Percentiles rank a stretch among this genome's conserved stretches.
Conservation (phyloP, 352 stramenopile species). For the Phytophthora agathidicida region DNA sequence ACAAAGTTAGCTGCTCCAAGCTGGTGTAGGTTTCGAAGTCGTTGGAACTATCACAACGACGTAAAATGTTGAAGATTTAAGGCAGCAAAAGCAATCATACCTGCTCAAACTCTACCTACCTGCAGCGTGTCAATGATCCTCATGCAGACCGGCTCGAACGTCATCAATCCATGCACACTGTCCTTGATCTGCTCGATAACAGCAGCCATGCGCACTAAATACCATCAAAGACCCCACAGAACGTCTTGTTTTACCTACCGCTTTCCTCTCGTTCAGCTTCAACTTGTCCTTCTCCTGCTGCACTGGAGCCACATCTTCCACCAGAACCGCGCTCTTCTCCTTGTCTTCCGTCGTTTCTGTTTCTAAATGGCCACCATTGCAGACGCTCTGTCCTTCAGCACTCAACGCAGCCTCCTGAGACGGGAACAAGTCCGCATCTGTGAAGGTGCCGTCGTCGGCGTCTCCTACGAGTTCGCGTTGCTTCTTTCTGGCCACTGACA, state of each 20-base stretch:
- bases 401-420: slow-evolving; percentile 51
- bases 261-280: slow-evolving; percentile 56
- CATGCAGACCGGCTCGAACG: slow-evolving; percentile 84
- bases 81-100: background rate
- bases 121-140: slow-evolving; percentile 83
- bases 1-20: slow-evolving; percentile 91
- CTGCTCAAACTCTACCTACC: slow-evolving; percentile 25
- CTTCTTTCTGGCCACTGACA: slow-evolving; percentile 11
- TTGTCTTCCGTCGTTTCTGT: background rate
- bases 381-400: slow-evolving; percentile 8
- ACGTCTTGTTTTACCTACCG: slow-evolving; percentile 26
- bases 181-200: slow-evolving; percentile 74
- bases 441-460: slow-evolving; percentile 48
- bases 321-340: background rate
- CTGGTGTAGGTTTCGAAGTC: slow-evolving; percentile 95
- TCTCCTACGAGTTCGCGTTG: slow-evolving; percentile 6
- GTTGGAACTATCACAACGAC: slow-evolving; percentile 81
- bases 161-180: slow-evolving; percentile 78
- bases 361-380: slow-evolving; percentile 11
- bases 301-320: background rate
- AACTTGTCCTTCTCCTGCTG: slow-evolving; percentile 7
- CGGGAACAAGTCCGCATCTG: slow-evolving; percentile 61
- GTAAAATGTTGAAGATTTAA: no score
- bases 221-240: background rate
- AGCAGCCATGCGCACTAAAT: background rate